A percentile compares a stretch with the other conserved stretches of the same genome.
phyloP scores from a whole-genome alignment of 768 basidiomycete genomes.

The Suillus luteus region DNA sequence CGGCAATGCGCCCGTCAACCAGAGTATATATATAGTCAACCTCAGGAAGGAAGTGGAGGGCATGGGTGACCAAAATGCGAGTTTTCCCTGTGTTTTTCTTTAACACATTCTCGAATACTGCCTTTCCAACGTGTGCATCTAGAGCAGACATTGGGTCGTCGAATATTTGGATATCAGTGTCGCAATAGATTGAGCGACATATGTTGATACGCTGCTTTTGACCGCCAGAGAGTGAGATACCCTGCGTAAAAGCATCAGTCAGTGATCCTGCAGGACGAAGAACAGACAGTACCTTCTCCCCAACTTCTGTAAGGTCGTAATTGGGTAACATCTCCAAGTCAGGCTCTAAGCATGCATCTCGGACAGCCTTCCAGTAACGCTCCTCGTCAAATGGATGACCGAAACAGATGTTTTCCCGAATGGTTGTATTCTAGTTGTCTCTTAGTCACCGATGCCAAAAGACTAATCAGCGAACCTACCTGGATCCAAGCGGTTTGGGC shows the following conservation, averaged over 20 bases:
- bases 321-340: constrained; percentile 77
- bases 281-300: constrained; percentile 52
- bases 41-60: constrained; percentile 84
- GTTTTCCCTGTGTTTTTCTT: constrained; percentile 70
- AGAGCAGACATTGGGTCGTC: constrained; percentile 87
- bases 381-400: constrained; percentile 81
- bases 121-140: constrained; percentile 90
- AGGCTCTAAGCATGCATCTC: constrained; percentile 75
- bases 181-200: constrained; percentile 83
- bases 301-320: constrained; percentile 84
- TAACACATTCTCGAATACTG: constrained; percentile 84
- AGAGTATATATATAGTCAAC: constrained; percentile 87
- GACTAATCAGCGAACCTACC: constrained; percentile 32
- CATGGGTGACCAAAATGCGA: constrained; percentile 88
- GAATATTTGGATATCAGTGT: constrained; percentile 85
- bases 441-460: neutral
- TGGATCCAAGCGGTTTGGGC: constrained; percentile 93
- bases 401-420: constrained; percentile 89
- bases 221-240: constrained; percentile 87
- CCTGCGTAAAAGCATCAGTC: constrained; percentile 37
- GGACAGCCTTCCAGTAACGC: constrained; percentile 79
- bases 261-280: constrained; percentile 12
- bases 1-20: constrained; percentile 73
- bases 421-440: constrained; percentile 68
- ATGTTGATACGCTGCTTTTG: constrained; percentile 83